These are phyloP conservation scores for Colletotrichum sublineola DNA, from an alignment of 2,329 filamentous ascomycete species.

Conservation along the genomic window DNA sequence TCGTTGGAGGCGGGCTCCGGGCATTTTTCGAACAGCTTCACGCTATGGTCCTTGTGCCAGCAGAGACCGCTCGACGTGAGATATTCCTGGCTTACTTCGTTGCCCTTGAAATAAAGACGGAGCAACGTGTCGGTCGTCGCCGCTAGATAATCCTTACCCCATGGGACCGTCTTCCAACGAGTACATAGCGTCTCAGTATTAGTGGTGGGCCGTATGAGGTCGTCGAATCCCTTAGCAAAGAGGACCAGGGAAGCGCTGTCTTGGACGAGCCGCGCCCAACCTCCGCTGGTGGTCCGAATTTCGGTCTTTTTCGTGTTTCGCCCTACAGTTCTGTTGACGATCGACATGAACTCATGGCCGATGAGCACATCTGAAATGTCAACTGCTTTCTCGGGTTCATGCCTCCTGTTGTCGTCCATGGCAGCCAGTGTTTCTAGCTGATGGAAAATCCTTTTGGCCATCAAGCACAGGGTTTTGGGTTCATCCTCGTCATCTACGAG, in stretches of 20 bases:
- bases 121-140: no score
- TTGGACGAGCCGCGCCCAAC: no score
- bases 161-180: neutral
- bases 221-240: no score
- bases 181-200: neutral
- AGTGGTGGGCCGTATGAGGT: neutral
- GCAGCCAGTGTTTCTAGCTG: neutral
- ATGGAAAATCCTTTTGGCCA: neutral
- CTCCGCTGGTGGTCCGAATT: neutral
- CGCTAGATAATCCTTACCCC: no score
- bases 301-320: neutral
- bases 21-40: no score
- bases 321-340: neutral
- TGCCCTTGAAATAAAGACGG: no score
- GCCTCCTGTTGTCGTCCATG: neutral
- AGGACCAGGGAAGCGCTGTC: no score
- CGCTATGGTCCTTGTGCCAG: no score
- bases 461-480: neutral
- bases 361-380: neutral
- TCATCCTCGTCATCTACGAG: neutral
- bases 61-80: no score
- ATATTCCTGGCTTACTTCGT: no score
- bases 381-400: neutral
- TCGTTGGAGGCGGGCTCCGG: no score
- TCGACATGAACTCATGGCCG: neutral